Conservation (phyloP, 768 basidiomycete species). For the Erythrobasidium yunnanense region DNA sequence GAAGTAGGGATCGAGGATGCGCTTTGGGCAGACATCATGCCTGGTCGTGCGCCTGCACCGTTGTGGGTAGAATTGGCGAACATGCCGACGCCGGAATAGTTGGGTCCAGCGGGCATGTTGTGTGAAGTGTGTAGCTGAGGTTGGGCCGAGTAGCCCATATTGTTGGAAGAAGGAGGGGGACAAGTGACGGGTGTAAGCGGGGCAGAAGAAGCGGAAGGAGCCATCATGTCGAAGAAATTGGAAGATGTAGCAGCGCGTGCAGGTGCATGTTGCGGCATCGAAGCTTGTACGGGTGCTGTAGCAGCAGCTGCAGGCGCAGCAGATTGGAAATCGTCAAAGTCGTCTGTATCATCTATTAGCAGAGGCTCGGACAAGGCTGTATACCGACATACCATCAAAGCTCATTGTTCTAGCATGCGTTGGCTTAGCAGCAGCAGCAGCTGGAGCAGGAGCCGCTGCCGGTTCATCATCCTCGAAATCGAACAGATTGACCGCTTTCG, state of each 20-base stretch:
- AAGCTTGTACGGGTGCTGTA: not conserved
- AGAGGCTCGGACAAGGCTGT: not conserved
- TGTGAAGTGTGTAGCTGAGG: slow-evolving; percentile 14
- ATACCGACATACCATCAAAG: slow-evolving; percentile 37
- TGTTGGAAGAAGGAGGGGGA: too few species aligned
- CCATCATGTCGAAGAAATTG: slow-evolving; percentile 41
- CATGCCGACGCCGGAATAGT: not conserved
- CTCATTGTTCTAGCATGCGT: slow-evolving; percentile 24
- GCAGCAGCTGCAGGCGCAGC: slow-evolving; percentile 35
- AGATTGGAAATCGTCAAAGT: slow-evolving; percentile 47
- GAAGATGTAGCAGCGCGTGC: too few species aligned
- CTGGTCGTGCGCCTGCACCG: too few species aligned
- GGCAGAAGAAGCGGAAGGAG: not conserved
- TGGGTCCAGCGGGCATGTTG: slow-evolving; percentile 24
- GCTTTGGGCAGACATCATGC: too few species aligned
- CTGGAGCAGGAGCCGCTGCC: slow-evolving; percentile 41
- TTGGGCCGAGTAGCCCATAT: too few species aligned
- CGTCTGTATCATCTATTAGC: slow-evolving; percentile 35
- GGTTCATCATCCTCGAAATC: slow-evolving; percentile 63
- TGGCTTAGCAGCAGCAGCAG: slow-evolving; percentile 32
- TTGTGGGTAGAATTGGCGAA: not conserved
- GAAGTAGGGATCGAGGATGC: too few species aligned
- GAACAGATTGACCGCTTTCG: slow-evolving; percentile 60
- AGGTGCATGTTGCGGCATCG: too few species aligned
- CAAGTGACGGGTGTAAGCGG: not conserved